Evolutionary conservation across 2,329 filamentous ascomycete species (phyloP), one percentile per base, ranked within the genome.

Genomic region (Zymoseptoria brevis): DNA sequence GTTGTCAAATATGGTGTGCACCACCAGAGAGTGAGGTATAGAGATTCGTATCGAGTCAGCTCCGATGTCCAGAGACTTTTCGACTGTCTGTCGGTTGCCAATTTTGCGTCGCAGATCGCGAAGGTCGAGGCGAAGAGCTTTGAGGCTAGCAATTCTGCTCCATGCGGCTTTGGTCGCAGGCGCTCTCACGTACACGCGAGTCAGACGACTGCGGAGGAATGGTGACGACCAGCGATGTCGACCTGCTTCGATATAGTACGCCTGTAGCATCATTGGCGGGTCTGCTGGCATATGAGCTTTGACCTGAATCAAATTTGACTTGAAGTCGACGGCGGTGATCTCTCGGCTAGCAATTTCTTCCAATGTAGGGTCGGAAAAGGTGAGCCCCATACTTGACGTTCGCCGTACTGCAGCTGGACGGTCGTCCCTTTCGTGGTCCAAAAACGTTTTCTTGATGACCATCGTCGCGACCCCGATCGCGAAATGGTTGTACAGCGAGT

Each of bases 1-100:
- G 68, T 97, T 99, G 75, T 99, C 94, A n/a, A 93, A 88, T 61
- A 99, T 87, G 61, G 87, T 87, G 74, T 94, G 88, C 69, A 97
- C 82, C 22, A 95, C 85, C 66, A 99, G 83, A 67, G 96, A 91
- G 74, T 97, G 91, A 1, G 95, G 94, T 9, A 99, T 86, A 5
- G 87, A 90, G 51, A 97, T 73, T 11, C 94, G 86, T 62, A 96
- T 88, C 8, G 92, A 91, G 66, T 97, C 94, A 0, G 88, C 84
- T 49, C 84, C 85, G 8, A 96, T 74, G 72, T 99, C 94, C 57
- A 96, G 84, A 55, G 92, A 88, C 64, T 85, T 90, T 61, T 96
- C 90, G 26, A 91, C 85, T 1, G 85, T 78, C 51, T 85, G 74
- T 22, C 67, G 60, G 59, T 68, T 72, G 8, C 66, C 67, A 13